Evolutionary conservation across 352 stramenopile genomes (phyloP), one percentile per base, ranked within the genome.

Genomic region (Phytophthora citrophthora): DNA sequence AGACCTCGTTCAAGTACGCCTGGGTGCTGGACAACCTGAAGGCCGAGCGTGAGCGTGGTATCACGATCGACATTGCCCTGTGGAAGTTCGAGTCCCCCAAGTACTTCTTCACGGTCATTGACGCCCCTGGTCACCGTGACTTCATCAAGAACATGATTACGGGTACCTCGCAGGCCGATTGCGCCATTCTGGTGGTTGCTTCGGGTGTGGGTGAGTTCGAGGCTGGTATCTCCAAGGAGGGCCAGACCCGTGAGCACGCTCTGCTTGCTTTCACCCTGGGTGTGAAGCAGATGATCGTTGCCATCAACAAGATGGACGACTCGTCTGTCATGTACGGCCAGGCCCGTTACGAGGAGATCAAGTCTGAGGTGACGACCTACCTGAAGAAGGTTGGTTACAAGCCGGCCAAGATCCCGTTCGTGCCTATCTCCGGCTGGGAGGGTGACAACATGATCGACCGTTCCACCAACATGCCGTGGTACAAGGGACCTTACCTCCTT

Each of bases 131-230:
- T 31, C 96, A 99, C 83, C 87, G 94, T 76, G 96, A 99, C 77
- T 99, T 99, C 82, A 99, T 99, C 80, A 99, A 99, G 93, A 99
- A 99, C 82, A 99, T 99, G 97, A 99, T 99, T 74, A 99, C 96
- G 36, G 97, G 97, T 51, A 98, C 96, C 12, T 98, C 93, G 63
- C 97, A 99, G 81, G 97, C 97, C 18, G 97, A 99, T 88, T 94
- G 96, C 56, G 97, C 97, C 38, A 81, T 99, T 64, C 79, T 99
- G 9, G 90, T 99, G 24, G 88, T 99, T 27, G 88, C 97, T 68
- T 95, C 96, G 12, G 86, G 78, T 29, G 74, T 93, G 38, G 88
- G 87, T 73, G 96, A 95, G 54, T 99, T 99, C 85, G 93, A 99
- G 69, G 89, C 82, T 58, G 96, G 95, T 75, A 98, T 99, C 62